Evolutionary conservation across 768 basidiomycete species (phyloP), one percentile per base, ranked within the genome.

Genomic region (Exidia glandulosa): DNA sequence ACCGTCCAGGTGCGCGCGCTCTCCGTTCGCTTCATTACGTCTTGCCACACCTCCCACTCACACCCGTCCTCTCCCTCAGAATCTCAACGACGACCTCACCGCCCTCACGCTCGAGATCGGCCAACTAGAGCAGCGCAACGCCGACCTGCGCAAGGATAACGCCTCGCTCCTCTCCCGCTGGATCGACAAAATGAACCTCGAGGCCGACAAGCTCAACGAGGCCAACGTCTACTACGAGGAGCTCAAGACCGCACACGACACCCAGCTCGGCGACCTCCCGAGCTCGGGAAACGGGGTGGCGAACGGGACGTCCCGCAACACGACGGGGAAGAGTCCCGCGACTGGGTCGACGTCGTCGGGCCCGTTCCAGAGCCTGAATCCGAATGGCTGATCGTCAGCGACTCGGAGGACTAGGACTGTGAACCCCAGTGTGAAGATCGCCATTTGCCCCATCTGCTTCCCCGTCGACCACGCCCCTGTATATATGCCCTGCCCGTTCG

Each of bases 151-250:
- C 56, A 88, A 87, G 66, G 95, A 99, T 71, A 99, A 99, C 66
- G 94, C 94, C 29, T 88, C 91, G 67, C 82, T 99, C 30, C 79
- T 98, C 1, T 93, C 96, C 70, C 87, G 95, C 19, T 99, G 96
- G 95, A 79, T 98, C 9, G 96, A 98, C 67, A 86, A 88, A 64
- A 96, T 96, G 74, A 92, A 96, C 69, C 75, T 79, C 13, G 94
- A 94, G 67, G 95, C 88, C 9, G 92, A 94, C 72, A 86, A 85
- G 73, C 90, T 99, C 89, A 97, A 98, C 73, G 89, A 90, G 66
- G 91, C 88, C 14, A 91, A 92, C 69, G 79, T 88, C 60, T 90
- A 90, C 70, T 93, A 93, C 67, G 90, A 93, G 70, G 85, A 87
- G 65, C 86, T 92, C 85, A 85, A 86, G 60, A 84, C 87, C 33